These are phyloP conservation scores for Thamnidium elegans DNA, from an alignment of 192 early-diverging fungal genomes.

Conservation along the genomic window DNA sequence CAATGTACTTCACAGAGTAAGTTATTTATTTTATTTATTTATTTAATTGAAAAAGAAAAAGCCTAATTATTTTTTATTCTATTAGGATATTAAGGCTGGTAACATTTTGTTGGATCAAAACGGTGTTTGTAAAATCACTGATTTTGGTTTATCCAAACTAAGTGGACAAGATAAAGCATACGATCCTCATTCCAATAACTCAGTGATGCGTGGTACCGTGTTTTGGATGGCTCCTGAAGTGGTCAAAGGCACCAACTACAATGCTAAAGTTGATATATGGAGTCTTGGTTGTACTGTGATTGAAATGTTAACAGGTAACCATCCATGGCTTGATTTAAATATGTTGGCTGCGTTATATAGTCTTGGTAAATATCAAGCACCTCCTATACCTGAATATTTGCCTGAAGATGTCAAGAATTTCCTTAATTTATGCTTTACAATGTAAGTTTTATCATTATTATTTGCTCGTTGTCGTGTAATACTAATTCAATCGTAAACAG, in stretches of 20 bases:
- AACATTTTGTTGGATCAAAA: slow-evolving; percentile 77
- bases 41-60: not conserved
- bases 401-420: slow-evolving; percentile 69
- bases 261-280: slow-evolving; percentile 94
- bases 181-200: slow-evolving; percentile 43
- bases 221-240: slow-evolving; percentile 98
- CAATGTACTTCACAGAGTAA: slow-evolving; percentile 69
- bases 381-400: slow-evolving; percentile 77
- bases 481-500: not conserved
- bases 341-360: slow-evolving; percentile 55
- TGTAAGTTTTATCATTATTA: slow-evolving; percentile 44
- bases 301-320: slow-evolving; percentile 92
- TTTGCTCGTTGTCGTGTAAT: not conserved
- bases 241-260: slow-evolving; percentile 73
- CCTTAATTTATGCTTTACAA: slow-evolving; percentile 69
- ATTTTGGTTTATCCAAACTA: slow-evolving; percentile 93
- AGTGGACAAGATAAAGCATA: slow-evolving; percentile 48
- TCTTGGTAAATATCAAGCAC: slow-evolving; percentile 72
- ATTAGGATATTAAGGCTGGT: slow-evolving; percentile 75
- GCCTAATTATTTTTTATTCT: not conserved
- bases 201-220: slow-evolving; percentile 51
- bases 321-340: slow-evolving; percentile 64
- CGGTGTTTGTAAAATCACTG: slow-evolving; percentile 92
- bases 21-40: slow-evolving; percentile 6
- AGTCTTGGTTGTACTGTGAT: slow-evolving; percentile 83